Conservation (phyloP, 2,329 filamentous ascomycete species). For the Neopestalotiopsis rosae region DNA sequence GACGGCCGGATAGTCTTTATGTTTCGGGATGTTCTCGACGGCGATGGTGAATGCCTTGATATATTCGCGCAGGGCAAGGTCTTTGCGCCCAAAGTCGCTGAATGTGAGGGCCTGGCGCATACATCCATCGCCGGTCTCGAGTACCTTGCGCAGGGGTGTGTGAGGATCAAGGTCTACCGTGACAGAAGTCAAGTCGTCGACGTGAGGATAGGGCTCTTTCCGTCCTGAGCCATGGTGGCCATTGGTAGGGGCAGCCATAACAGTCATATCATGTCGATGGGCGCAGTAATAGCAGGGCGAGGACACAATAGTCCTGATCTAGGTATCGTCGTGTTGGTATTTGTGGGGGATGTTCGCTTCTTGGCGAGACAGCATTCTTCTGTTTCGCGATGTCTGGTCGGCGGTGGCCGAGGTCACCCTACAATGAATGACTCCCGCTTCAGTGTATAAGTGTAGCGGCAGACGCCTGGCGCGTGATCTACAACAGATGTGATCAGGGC, state of each 20-base stretch:
- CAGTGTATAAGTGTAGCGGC: background rate
- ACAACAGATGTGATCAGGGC: background rate
- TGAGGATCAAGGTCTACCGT: constrained; percentile 52
- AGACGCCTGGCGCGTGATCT: background rate
- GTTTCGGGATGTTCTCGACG: constrained; percentile 75
- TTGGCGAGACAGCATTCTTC: constrained; percentile 34
- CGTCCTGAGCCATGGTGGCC: constrained; percentile 26
- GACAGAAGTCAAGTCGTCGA: constrained; percentile 57
- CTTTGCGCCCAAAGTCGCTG: constrained; percentile 69
- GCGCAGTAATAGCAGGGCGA: background rate
- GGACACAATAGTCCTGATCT: background rate
- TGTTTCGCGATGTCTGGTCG: constrained; percentile 20
- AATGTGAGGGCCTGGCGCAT: constrained; percentile 66
- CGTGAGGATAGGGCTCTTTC: constrained; percentile 52
- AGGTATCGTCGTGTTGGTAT: constrained; percentile 8
- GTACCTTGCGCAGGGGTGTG: constrained; percentile 57
- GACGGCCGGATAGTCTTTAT: constrained; percentile 74
- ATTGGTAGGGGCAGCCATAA: constrained; percentile 25
- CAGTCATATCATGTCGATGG: constrained; percentile 15
- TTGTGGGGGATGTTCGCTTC: constrained; percentile 25
- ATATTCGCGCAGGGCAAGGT: constrained; percentile 83
- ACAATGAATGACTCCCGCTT: background rate
- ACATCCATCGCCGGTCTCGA: constrained; percentile 57
- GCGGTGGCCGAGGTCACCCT: background rate
- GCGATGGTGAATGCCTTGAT: constrained; percentile 81